Conservation (phyloP, 2,329 filamentous ascomycete genomes). For the Penicillium sumatraense region DNA sequence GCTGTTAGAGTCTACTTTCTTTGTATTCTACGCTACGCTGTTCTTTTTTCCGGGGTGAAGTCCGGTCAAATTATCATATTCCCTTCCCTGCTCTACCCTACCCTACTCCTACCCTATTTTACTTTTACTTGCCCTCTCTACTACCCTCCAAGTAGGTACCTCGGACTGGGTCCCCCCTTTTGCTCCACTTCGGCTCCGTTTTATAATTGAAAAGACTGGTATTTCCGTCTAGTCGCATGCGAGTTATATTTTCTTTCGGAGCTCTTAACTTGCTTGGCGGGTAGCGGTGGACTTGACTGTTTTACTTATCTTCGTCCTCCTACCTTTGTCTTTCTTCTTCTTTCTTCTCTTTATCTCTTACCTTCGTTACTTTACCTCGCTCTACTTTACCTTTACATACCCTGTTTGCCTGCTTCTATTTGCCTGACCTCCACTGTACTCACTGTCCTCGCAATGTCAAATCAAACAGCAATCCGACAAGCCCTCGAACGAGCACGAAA, state of each 20-base stretch:
- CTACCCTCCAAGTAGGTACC: slow-evolving; percentile 20
- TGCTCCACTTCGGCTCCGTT: slow-evolving; percentile 29
- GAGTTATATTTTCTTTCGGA: slow-evolving; percentile 13
- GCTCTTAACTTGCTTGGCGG: too few species aligned
- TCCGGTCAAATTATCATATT: too few species aligned
- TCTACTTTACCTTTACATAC: too few species aligned
- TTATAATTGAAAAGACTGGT: slow-evolving; percentile 23
- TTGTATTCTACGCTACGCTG: too few species aligned
- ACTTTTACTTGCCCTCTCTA: slow-evolving; percentile 1
- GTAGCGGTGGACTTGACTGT: too few species aligned
- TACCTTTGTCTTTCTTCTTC: slow-evolving; percentile 1
- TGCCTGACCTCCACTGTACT: slow-evolving; percentile 11
- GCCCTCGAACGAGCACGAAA: slow-evolving; percentile 79
- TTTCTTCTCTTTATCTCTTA: not conserved
- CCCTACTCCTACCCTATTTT: too few species aligned
- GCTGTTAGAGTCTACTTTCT: too few species aligned
- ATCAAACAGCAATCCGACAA: slow-evolving; percentile 59
- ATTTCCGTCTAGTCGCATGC: slow-evolving; percentile 24
- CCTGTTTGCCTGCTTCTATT: too few species aligned
- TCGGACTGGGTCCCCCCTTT: slow-evolving; percentile 17
- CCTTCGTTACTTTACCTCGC: not conserved
- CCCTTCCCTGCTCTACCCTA: too few species aligned
- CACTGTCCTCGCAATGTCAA: slow-evolving; percentile 30
- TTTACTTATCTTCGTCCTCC: too few species aligned
- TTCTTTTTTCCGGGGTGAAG: slow-evolving; percentile 16